Evolutionary conservation across 352 stramenopile genomes (phyloP), one percentile per base, ranked within the genome.

Genomic region (Phytophthora foliorum): DNA sequence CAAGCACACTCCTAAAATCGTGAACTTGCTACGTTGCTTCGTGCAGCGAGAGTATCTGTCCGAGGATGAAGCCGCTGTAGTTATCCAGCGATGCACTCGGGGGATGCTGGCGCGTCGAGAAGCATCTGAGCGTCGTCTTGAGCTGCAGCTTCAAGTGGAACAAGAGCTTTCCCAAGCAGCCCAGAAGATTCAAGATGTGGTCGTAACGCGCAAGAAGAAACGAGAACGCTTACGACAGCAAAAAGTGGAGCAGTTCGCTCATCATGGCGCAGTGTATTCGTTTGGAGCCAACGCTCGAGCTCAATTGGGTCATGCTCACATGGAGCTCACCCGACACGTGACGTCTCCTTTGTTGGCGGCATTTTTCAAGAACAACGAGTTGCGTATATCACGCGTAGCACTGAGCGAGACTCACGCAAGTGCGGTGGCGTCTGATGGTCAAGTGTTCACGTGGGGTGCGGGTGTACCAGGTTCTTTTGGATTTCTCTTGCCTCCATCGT

Each of bases 311-410:
- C 82, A 92, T 42, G 65, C 78, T 29, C 55, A 68, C 32, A 57
- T 90, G 13, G 83, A 91, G 9, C 44, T 82, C 13, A 57, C 75
- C 1, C 72, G 70, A 27, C 51, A 77, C 1, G 67, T 88, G 17
- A 61, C 71, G 0, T 75, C 79, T 1, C 86, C 86, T 4, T 51
- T 89, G 16, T 58, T 92, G 19, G 60, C 75, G 0, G 57, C 75
- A 4, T 90, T 84, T 67, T 93, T 93, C 69, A 91, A 91, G 55
- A 84, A 90, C 57, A 89, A 81, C 45, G 86, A 93, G 56, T 45
- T 91, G 31, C 82, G 86, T 0, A 82, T 93, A 25, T 68, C 86
- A 2, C 48, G 53, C 10, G 74, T 78, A 9, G 71, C 77, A 10
- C 45, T 89, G 17, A 90, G 83, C 22, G 62, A 81, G 16, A 82